Evolutionary conservation across 257 asterid species (phyloP).

Genomic region (Plantago major): DNA sequence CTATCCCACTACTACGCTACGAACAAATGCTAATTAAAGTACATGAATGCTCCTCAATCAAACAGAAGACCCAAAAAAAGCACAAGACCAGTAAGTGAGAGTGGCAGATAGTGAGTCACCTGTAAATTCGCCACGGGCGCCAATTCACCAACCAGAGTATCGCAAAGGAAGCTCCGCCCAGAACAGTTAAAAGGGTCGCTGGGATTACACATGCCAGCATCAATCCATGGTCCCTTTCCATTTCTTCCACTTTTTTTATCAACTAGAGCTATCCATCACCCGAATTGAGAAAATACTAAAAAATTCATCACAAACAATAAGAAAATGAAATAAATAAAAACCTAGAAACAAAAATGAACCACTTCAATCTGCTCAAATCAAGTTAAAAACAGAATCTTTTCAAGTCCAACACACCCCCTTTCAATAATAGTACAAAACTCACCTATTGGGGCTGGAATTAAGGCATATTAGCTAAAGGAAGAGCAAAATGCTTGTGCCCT

Average conservation of each 20-base stretch:
- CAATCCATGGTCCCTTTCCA: conserved; percentile 73
- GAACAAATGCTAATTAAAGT: conserved; percentile 2
- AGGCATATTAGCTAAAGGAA: conserved; percentile 38
- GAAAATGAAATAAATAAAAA: not conserved
- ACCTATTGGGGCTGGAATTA: conserved; percentile 35
- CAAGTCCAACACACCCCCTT: too few species aligned
- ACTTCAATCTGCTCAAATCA: too few species aligned
- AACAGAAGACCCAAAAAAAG: too few species aligned
- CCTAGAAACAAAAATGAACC: conserved; percentile 4
- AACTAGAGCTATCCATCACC: conserved; percentile 15
- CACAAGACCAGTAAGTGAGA: too few species aligned
- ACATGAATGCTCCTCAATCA: not conserved
- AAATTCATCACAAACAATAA: not conserved
- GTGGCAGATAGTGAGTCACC: conserved; percentile 32
- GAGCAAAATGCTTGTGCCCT: conserved; percentile 14
- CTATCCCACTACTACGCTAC: conserved; percentile 3
- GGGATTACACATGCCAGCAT: conserved; percentile 81
- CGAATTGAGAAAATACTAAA: too few species aligned
- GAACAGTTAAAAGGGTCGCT: conserved; percentile 74
- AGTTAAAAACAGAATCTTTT: too few species aligned
- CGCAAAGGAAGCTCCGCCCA: conserved; percentile 75
- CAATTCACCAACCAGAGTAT: conserved; percentile 98
- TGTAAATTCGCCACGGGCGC: conserved; percentile 99
- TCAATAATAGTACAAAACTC: not conserved
- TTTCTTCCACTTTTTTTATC: conserved; percentile 47